Base-by-base conservation (phyloP, 1,284 basidiomycete genomes). In the Meira miltonrushii region DNA sequence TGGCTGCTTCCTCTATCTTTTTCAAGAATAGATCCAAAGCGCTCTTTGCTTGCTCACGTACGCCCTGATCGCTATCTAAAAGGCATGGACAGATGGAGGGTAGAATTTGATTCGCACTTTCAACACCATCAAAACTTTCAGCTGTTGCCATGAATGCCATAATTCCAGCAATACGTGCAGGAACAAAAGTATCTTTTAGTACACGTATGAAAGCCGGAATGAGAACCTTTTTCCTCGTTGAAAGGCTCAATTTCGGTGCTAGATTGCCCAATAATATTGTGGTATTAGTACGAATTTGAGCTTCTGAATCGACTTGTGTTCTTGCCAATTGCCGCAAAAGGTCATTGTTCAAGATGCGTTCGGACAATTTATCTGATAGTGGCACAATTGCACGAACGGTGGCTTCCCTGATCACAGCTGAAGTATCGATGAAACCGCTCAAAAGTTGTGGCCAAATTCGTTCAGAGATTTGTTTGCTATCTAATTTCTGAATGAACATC, bases 121-220 rank as follows among this genome's bases (percentile, higher is more conserved):
- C 71, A 33, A 74, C 68, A 19, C 64, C 62, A 43, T 48, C 92
- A 67, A 91, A 98, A 63, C 87, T 89, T 37, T 96, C 93, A 15
- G 88, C 86, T 0, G 91, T 93, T 0, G 94, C 92, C 87, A 93
- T 94, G 68, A 97, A 86, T 13, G 92, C 90, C 90, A 94, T 92
- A 46, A 98, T 79, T 0, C 91, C 95, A 0, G 94, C 94, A 0
- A 96, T 91, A 33, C 95, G 84, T 0, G 92, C 88, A 75, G 95
- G 94, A 0, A 93, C 87, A 75, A 97, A 98, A 0, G 85, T 79
- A 77, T 98, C 95, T 73, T 92, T 92, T 50, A 98, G 79, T 9
- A 90, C 89, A 57, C 92, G 85, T 0, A 88, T 84, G 77, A 98
- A 98, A 1, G 95, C 95, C 1, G 94, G 92, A 0, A 97, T 89